Evolutionary conservation across 192 early-diverging fungal species (phyloP).

Genomic region (Umbelopsis sp.): DNA sequence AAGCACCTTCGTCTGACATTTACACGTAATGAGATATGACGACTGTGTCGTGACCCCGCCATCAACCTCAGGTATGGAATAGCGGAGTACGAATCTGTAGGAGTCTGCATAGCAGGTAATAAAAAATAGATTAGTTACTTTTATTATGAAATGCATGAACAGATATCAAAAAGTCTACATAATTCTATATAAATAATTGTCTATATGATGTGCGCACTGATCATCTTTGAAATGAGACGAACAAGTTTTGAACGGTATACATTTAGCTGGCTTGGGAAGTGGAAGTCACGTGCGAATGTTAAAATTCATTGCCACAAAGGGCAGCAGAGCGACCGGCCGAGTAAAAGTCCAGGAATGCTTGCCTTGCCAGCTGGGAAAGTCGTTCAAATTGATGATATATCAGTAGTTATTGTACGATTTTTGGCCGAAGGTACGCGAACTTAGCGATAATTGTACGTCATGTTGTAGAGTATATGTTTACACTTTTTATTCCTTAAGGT

Average conservation of each 20-base stretch:
- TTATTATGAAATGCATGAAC: no score
- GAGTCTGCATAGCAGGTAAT: no score
- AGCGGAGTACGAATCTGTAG: background rate
- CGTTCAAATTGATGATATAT: background rate
- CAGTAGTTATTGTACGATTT: constrained; percentile 1
- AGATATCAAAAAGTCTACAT: no score
- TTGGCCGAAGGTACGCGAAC: constrained; percentile 1
- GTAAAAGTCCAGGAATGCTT: background rate
- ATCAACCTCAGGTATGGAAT: no score
- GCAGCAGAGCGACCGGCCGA: no score
- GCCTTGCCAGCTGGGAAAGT: constrained; percentile 2
- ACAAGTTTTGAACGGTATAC: background rate
- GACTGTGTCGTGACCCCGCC: background rate
- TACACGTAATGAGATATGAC: background rate
- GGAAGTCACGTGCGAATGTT: background rate
- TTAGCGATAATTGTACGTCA: background rate
- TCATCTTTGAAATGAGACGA: no score
- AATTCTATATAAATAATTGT: no score
- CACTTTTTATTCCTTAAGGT: background rate
- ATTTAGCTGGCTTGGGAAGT: no score
- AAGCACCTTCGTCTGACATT: constrained; percentile 35
- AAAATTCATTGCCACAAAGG: background rate
- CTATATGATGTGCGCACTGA: no score
- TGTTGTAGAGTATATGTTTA: no score
- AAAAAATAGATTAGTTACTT: no score